Percentiles rank a stretch among this genome's conserved stretches.
Evolutionary conservation across 2,329 filamentous ascomycete genomes (phyloP).

Genomic region (Davidsoniella eucalypti): DNA sequence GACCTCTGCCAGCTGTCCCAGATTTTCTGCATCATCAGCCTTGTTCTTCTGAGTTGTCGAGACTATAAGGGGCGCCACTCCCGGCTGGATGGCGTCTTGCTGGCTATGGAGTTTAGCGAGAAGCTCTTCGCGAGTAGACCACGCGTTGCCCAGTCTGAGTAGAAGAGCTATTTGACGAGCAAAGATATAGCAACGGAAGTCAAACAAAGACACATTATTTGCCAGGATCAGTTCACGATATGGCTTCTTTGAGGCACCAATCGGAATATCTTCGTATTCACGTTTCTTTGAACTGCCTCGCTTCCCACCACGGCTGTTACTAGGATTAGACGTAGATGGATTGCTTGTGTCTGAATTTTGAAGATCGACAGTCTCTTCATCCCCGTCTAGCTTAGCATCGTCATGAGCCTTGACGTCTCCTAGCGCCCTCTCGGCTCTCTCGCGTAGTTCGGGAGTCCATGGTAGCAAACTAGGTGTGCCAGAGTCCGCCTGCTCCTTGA

Average conservation of each 20-base stretch:
- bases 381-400: constrained; percentile 16
- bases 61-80: constrained; percentile 30
- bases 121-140: constrained; percentile 44
- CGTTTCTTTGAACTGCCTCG: not conserved
- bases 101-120: constrained; percentile 45
- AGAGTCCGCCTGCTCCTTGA: constrained; percentile 52
- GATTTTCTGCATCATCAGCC: constrained; percentile 49
- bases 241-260: constrained; percentile 52
- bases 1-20: constrained; percentile 69
- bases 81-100: constrained; percentile 37
- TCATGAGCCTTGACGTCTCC: not conserved
- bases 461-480: constrained; percentile 47
- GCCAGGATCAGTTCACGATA: constrained; percentile 86
- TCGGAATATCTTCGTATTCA: constrained; percentile 32
- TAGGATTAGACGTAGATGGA: too few species aligned
- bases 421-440: constrained; percentile 27
- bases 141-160: constrained; percentile 63
- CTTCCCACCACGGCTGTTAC: too few species aligned
- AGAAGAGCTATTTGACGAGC: constrained; percentile 71
- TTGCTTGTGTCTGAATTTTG: constrained; percentile 27
- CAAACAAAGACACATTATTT: constrained; percentile 90
- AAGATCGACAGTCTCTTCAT: constrained; percentile 32
- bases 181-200: constrained; percentile 90
- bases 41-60: not conserved
- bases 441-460: constrained; percentile 58